These are phyloP conservation scores for Candida koratica DNA, from an alignment of 805 yeast genomes.

Conservation along the genomic window DNA sequence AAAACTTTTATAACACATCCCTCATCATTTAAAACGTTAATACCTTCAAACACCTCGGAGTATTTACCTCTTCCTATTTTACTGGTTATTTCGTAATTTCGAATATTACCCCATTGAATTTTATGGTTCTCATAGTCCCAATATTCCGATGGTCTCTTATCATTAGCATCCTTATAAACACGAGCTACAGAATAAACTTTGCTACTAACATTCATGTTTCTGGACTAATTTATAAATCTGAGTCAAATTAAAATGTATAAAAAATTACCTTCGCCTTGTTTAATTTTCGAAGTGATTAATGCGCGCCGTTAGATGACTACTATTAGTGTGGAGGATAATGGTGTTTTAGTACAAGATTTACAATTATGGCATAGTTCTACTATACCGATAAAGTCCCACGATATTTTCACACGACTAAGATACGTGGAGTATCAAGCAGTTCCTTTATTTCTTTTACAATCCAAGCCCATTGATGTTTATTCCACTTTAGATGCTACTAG, in stretches of 20 bases:
- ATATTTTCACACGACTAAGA: constrained; percentile 6
- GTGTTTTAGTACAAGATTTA: constrained; percentile 16
- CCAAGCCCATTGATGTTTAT: constrained; percentile 21
- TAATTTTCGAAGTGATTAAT: constrained; percentile 3
- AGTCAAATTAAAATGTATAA: too few relatives aligned
- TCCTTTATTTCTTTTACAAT: constrained; percentile 24
- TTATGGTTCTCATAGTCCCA: constrained; percentile 78
- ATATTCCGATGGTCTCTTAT: constrained; percentile 69
- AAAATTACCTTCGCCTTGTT: constrained; percentile 5
- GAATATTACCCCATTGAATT: constrained; percentile 79
- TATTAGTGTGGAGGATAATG: constrained; percentile 8
- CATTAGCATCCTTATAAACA: constrained; percentile 79
- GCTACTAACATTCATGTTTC: constrained; percentile 27
- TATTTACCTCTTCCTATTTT: constrained; percentile 92
- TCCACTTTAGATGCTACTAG: constrained; percentile 17
- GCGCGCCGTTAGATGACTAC: constrained; percentile 3
- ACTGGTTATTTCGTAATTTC: constrained; percentile 78
- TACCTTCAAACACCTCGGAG: constrained; percentile 88
- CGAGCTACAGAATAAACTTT: constrained; percentile 56
- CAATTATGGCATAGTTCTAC: constrained; percentile 20
- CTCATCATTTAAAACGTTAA: constrained; percentile 56
- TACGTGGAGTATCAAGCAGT: constrained; percentile 19
- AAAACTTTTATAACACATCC: constrained; percentile 84
- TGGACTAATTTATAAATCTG: too few relatives aligned
- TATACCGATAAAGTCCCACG: constrained; percentile 7